Evolutionary conservation across 768 basidiomycete genomes (phyloP).

Genomic region (Trametopsis cervina): DNA sequence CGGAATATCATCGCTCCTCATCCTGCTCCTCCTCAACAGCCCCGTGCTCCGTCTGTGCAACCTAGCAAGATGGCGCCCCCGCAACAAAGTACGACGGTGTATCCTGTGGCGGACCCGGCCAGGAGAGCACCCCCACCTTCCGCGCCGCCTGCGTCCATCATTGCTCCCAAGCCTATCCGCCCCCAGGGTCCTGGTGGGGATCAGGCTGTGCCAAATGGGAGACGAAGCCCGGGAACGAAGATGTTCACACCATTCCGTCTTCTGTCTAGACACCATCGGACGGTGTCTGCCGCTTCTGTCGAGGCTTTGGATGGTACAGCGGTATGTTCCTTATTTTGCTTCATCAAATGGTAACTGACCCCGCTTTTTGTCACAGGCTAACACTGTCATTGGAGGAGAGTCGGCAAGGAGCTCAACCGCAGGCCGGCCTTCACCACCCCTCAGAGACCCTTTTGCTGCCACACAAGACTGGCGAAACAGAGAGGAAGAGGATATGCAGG

Average conservation of each 20-base stretch:
- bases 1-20: conserved; percentile 11
- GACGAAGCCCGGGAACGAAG: conserved; percentile 34
- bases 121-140: not conserved
- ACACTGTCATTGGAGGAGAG: conserved; percentile 66
- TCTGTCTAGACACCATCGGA: conserved; percentile 53
- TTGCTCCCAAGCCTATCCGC: conserved; percentile 1
- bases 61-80: conserved; percentile 4
- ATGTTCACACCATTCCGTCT: conserved; percentile 61
- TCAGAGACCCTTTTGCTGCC: conserved; percentile 58
- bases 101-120: not conserved
- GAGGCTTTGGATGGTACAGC: conserved; percentile 78
- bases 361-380: conserved; percentile 36
- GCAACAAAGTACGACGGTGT: conserved; percentile 1
- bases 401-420: conserved; percentile 58
- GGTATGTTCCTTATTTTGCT: conserved; percentile 35
- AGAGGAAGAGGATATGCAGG: conserved; percentile 46
- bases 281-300: conserved; percentile 66
- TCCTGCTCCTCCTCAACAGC: conserved; percentile 5
- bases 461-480: conserved; percentile 65
- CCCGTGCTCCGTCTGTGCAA: not conserved
- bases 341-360: conserved; percentile 1
- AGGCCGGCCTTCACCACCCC: conserved; percentile 47
- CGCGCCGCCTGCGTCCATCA: conserved; percentile 16
- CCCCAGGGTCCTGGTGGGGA: conserved; percentile 17
- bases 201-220: conserved; percentile 20